phyloP scores from a whole-genome alignment of 352 stramenopile genomes.

The Pythium myriotylum region DNA sequence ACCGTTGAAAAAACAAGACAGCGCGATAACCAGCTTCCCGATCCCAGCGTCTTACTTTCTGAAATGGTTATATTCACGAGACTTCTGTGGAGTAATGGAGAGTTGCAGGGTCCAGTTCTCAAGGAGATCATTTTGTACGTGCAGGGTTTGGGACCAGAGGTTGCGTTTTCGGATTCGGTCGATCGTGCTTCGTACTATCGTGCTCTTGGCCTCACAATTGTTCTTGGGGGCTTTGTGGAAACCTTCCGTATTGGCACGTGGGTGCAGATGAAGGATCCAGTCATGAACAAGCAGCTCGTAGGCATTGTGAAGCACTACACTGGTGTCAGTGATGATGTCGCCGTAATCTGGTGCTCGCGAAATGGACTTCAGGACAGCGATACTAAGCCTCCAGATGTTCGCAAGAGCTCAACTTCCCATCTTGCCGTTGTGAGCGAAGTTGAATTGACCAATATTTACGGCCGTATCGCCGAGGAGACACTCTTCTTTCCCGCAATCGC shows the following conservation, averaged over 20 bases:
- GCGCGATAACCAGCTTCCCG: background rate
- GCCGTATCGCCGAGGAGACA: background rate
- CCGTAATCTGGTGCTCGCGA: background rate
- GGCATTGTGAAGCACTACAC: constrained; percentile 20
- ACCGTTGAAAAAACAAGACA: background rate
- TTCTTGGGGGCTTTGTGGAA: constrained; percentile 25
- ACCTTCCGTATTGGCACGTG: constrained; percentile 15
- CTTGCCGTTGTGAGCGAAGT: constrained; percentile 7
- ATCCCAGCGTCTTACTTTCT: constrained; percentile 5
- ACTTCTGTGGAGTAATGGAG: constrained; percentile 2
- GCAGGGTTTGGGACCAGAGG: background rate
- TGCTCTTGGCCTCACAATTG: constrained; percentile 18
- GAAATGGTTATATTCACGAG: constrained; percentile 24
- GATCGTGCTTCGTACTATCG: constrained; percentile 16
- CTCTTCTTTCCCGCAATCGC: constrained; percentile 26
- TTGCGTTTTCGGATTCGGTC: constrained; percentile 1
- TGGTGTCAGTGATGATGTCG: constrained; percentile 2
- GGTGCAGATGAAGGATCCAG: constrained; percentile 6
- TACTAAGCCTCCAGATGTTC: background rate
- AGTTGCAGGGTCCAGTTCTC: background rate
- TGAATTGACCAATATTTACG: constrained; percentile 1
- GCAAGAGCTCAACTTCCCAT: background rate
- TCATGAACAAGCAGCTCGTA: background rate
- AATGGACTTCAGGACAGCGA: background rate
- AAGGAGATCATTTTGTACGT: constrained; percentile 9